Evolutionary conservation across 202 grass and related monocot genomes (phyloP), one percentile per base, ranked within the genome.

Genomic region (Miscanthus sacchariflorus): DNA sequence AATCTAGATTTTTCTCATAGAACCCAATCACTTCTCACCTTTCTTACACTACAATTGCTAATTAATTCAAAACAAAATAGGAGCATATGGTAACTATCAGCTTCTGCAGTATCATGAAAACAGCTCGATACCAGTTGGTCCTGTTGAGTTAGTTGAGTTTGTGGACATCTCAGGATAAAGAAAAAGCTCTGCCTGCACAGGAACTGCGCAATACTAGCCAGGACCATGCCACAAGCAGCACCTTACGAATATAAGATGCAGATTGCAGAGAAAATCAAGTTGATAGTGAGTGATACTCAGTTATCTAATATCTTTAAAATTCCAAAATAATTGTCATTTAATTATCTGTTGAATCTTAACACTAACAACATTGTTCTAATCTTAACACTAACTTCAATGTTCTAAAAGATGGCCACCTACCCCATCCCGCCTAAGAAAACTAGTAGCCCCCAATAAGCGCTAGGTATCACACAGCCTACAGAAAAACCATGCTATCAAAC

Each of bases 261-360:
- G 38, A 50, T 73, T 39, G 39, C 27, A 21, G 9, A 87, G 25
- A 48, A 86, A 80, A 48, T 80, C 38, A 77, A 79, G 24, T 61
- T 40, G 23, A 73, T 61, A 48, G 12, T 46, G 48, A 46, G 12
- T 28, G 49, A 49, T 35, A n/a, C 23, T 33, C 27, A 8, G 68
- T 52, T 43, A 38, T 48, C 6, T 58, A 59, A 40, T 25, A 74
- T 21, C 3, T 52, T 19, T 81, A 61, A 64, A 65, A 33, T 65
- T 45, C 28, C 1, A 87, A 75, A 54, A 14, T n/a, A 81, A 65
- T 48, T 73, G 65, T 1, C 36, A 39, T 2, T 49, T 10, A 64
- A 36, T 39, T 23, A 2, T 12, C 38, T 48, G 25, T 50, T 65
- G 3, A 74, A 81, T 81, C 43, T 61, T 23, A 61, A n/a, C 15